Evolutionary conservation across 2,329 filamentous ascomycete species (phyloP).

Genomic region (Sphaceloma murrayae): DNA sequence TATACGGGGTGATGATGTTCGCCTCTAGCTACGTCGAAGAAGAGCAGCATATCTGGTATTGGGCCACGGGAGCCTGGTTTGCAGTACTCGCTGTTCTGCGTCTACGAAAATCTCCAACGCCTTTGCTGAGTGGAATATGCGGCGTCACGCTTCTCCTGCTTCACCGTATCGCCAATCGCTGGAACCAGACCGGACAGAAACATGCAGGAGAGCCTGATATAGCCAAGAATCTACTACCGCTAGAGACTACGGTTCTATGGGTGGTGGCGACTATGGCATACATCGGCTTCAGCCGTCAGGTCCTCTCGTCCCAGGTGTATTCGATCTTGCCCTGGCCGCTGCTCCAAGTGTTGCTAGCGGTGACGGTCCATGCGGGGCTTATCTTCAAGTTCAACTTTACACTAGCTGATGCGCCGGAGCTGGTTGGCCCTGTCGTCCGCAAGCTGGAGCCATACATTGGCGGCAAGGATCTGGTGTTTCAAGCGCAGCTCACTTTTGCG

Average conservation of each 20-base stretch:
- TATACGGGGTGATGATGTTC: conserved; percentile 88
- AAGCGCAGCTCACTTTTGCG: conserved; percentile 32
- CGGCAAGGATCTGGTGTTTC: conserved; percentile 24
- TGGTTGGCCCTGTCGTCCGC: conserved; percentile 29
- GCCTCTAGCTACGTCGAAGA: conserved; percentile 96
- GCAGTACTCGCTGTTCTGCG: conserved; percentile 25
- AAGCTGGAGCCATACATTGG: not conserved
- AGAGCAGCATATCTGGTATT: conserved; percentile 99
- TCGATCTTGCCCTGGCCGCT: too few relatives aligned
- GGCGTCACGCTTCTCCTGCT: conserved; percentile 42
- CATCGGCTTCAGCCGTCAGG: conserved; percentile 38
- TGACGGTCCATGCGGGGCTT: conserved; percentile 50
- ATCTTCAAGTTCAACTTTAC: conserved; percentile 89
- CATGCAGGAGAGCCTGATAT: conserved; percentile 86
- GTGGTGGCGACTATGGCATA: conserved; percentile 60
- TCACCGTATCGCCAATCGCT: conserved; percentile 61
- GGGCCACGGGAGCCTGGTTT: conserved; percentile 64
- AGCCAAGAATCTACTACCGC: conserved; percentile 58
- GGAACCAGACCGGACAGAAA: conserved; percentile 98
- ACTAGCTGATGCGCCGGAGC: conserved; percentile 74
- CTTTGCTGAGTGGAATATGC: conserved; percentile 13
- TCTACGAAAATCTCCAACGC: conserved; percentile 30
- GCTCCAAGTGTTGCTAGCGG: conserved; percentile 29
- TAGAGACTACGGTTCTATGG: conserved; percentile 64
- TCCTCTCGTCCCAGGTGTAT: too few relatives aligned